Evolutionary conservation across 2,329 filamentous ascomycete species (phyloP).

Genomic region (Drechslerella dactyloides): DNA sequence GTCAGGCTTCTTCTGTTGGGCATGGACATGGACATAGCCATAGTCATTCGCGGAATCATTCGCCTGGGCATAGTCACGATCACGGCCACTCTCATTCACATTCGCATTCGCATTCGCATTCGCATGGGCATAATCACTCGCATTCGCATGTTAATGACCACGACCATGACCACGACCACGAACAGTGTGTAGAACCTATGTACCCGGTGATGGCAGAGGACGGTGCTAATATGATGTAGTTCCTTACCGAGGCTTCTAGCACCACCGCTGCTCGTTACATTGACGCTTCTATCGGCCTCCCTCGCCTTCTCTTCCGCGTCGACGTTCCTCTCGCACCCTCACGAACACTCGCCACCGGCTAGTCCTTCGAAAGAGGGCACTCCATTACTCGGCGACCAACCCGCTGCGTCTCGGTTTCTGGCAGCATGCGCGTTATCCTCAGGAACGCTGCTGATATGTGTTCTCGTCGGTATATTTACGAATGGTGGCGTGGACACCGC

Average conservation of each 20-base stretch:
- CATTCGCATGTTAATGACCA: slow-evolving; percentile 21
- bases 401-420: slow-evolving; percentile 27
- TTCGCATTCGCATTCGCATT: slow-evolving; percentile 12
- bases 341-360: slow-evolving; percentile 20
- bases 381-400: slow-evolving; percentile 10
- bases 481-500: slow-evolving; percentile 24
- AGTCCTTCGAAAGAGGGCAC: not conserved
- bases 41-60: slow-evolving; percentile 11
- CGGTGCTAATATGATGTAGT: slow-evolving; percentile 19
- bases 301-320: slow-evolving; percentile 48
- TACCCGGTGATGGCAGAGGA: not conserved
- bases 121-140: slow-evolving; percentile 11
- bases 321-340: slow-evolving; percentile 44
- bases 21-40: slow-evolving; percentile 12
- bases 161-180: slow-evolving; percentile 20
- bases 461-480: slow-evolving; percentile 34
- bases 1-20: slow-evolving; percentile 36
- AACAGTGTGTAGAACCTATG: slow-evolving; percentile 16
- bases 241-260: slow-evolving; percentile 9
- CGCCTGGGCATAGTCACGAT: slow-evolving; percentile 8
- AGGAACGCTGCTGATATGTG: slow-evolving; percentile 27
- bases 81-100: slow-evolving; percentile 6
- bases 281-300: slow-evolving; percentile 43
- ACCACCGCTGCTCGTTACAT: slow-evolving; percentile 39
- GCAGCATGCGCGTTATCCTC: slow-evolving; percentile 49